phyloP scores from a whole-genome alignment of 768 basidiomycete species.

The Rhizopogon sp. region DNA sequence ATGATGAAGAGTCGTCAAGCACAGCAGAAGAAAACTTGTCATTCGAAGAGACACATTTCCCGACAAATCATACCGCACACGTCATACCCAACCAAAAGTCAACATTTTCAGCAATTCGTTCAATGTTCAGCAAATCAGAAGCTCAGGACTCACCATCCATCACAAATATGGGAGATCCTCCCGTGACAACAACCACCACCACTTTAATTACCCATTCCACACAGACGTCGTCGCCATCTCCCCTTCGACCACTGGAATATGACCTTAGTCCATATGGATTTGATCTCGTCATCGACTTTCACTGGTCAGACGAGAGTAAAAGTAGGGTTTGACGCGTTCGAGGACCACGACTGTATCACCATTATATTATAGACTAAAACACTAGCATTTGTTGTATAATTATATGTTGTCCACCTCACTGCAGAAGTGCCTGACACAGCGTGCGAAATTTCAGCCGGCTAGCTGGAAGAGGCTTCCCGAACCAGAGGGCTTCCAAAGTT shows the following conservation, averaged over 20 bases:
- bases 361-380: background rate
- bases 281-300: constrained; percentile 68
- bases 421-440: background rate
- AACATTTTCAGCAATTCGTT: constrained; percentile 19
- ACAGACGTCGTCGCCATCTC: constrained; percentile 3
- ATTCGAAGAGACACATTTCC: constrained; percentile 8
- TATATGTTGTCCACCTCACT: background rate
- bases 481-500: background rate
- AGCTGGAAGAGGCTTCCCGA: background rate
- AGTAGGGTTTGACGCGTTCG: background rate
- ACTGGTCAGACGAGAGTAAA: constrained; percentile 41
- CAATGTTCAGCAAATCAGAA: constrained; percentile 14
- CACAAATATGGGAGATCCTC: background rate
- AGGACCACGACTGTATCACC: background rate
- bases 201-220: constrained; percentile 4
- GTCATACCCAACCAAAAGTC: constrained; percentile 7
- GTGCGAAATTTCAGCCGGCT: background rate
- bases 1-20: constrained; percentile 19
- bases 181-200: background rate
- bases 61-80: background rate
- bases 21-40: constrained; percentile 22
- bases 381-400: background rate
- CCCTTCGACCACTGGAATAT: constrained; percentile 29
- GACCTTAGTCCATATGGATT: constrained; percentile 73
- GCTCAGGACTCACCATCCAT: background rate